Base-by-base conservation (phyloP, 805 yeast genomes). In the Barnettozyma populi region DNA sequence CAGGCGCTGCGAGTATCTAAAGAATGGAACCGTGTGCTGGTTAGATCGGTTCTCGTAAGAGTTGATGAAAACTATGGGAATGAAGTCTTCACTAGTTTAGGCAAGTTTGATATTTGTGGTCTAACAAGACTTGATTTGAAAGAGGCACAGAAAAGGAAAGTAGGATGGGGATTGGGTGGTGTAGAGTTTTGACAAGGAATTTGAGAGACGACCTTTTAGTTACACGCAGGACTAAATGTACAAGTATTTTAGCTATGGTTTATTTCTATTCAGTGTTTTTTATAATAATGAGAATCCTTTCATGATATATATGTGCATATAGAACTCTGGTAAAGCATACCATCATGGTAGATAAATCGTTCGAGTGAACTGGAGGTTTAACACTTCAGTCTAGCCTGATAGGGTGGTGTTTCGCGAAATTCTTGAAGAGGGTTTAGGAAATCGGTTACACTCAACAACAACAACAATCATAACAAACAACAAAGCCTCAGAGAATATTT, bases 81-180 rank as follows among this genome's bases (percentile, higher is more conserved):
- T 44, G 50, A 55, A n/a, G 53, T 62, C 16, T 70, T 59, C 43
- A 67, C 70, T 2, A 64, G 74, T 24, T 43, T 69, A 21, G 61
- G 65, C 48, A 73, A 69, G 48, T 68, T 71, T 37, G 56, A 64
- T 5, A 56, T 75, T 10, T 72, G 74, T 48, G 80, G 78, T 1
- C 60, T 74, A 13, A 68, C 72, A 0, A 57, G 60, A 36, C 60
- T 64, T 34, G 75, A 70, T 52, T 25, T 39, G 42, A 24, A 39
- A 27, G 42, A 39, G 9, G 42, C 21, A 9, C 20, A 24, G 34
- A 39, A 39, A 11, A n/a, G 21, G 10, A 39, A 35, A 29, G 32
- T 29, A 29, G 13, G 32, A 5, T 29, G 32, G 32, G 32, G 32
- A 29, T 29, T 29, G 7, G 4, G 32, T 29, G 32, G 13, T 29